Evolutionary conservation across 2,329 filamentous ascomycete species (phyloP).

Genomic region (Torrubiellomyces zombiae): DNA sequence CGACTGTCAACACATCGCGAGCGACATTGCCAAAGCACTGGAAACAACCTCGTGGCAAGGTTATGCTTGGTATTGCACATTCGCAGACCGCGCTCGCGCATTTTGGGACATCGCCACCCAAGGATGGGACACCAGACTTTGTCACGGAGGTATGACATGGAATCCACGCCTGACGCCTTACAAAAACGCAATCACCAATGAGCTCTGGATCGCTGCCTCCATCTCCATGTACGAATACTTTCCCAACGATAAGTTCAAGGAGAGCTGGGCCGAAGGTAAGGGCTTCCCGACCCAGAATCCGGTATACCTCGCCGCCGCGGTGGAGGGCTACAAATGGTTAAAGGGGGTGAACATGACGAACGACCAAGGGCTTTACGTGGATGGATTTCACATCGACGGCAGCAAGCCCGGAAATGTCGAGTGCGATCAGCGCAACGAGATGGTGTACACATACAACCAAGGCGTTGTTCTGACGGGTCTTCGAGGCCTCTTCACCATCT

Average conservation of each 20-base stretch:
- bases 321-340: slow-evolving; percentile 71
- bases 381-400: slow-evolving; percentile 71
- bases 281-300: slow-evolving; percentile 30
- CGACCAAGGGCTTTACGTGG: slow-evolving; percentile 54
- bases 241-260: slow-evolving; percentile 59
- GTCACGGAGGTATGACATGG: slow-evolving; percentile 83
- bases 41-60: slow-evolving; percentile 51
- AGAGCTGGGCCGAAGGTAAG: slow-evolving; percentile 37
- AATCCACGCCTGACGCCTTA: slow-evolving; percentile 66
- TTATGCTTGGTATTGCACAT: slow-evolving; percentile 54
- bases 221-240: slow-evolving; percentile 82
- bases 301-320: slow-evolving; percentile 53
- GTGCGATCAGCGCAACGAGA: slow-evolving; percentile 70
- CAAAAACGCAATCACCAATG: slow-evolving; percentile 93
- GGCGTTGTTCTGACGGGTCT: slow-evolving; percentile 74
- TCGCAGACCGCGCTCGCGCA: slow-evolving; percentile 65
- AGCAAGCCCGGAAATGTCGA: slow-evolving; percentile 45
- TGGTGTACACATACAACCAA: slow-evolving; percentile 94
- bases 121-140: slow-evolving; percentile 72
- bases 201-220: slow-evolving; percentile 73
- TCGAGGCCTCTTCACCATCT: slow-evolving; percentile 64
- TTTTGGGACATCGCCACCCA: slow-evolving; percentile 70
- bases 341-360: slow-evolving; percentile 68
- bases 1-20: slow-evolving; percentile 4
- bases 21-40: slow-evolving; percentile 6